Evolutionary conservation across 805 yeast species (phyloP), one percentile per base, ranked within the genome.

Genomic region (Wickerhamiella allomyrinae): DNA sequence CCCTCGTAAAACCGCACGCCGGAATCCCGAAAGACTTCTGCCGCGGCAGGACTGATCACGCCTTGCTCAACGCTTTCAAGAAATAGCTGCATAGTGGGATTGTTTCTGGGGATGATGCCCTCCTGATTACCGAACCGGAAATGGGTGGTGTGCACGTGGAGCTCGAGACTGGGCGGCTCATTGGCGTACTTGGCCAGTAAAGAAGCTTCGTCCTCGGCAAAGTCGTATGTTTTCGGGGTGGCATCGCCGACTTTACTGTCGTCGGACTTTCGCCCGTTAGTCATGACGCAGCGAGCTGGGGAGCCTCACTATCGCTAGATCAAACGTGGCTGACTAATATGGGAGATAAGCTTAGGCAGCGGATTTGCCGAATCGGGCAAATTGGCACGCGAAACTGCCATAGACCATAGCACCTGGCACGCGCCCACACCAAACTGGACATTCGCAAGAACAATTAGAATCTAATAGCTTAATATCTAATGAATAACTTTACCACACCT

Each of bases 101-200:
- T 81, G 52, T 72, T 72, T 55, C 80, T 80, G 6, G 94, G 86
- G 33, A 91, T 80, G 39, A 82, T 72, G 7, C 93, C 85, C 52
- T 87, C 96, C 40, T 81, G 89, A 49, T 82, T 83, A 48, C 94
- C 93, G 64, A 89, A 87, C 46, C 94, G 73, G 59, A 77, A 89
- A 61, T 87, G 94, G 43, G 84, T 85, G 52, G 85, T 91, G 60
- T 83, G 87, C 20, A 89, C 85, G 55, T 89, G 96, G 53, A 89
- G 78, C 49, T 77, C 94, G 45, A 89, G 62, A 31, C 94, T 81
- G 7, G 95, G 80, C 8, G 89, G 81, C 46, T 72, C 73, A 43
- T 74, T 73, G 49, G 79, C 77, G 57, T 78, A 87, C 58, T 86
- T 87, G 46, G 74, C 73, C 51, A 91, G 60, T 7, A 91, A 69